Conservation (phyloP, 495 filamentous ascomycete species). For the Evernia prunastri region DNA sequence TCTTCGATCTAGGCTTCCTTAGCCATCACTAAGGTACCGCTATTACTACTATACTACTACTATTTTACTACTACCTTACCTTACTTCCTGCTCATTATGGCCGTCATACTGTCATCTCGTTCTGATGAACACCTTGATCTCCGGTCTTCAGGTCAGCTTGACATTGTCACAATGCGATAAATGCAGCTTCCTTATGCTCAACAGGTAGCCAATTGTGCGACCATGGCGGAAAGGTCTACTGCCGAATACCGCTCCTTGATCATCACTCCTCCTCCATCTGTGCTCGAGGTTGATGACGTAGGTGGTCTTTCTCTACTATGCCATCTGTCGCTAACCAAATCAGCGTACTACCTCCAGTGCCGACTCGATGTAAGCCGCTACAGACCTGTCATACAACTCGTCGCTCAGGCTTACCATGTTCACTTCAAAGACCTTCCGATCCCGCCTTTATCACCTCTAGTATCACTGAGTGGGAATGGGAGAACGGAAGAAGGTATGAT, state of each 20-base stretch:
- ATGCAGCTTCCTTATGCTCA: conserved; percentile 1
- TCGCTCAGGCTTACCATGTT: conserved; percentile 1
- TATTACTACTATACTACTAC: too few relatives aligned
- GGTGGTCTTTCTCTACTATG: background rate
- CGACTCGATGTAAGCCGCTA: conserved; percentile 17
- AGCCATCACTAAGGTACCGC: too few relatives aligned
- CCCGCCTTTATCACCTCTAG: conserved; percentile 41
- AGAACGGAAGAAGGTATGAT: conserved; percentile 45
- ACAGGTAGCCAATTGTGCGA: background rate
- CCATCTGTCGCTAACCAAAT: conserved; percentile 8
- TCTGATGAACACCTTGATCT: background rate
- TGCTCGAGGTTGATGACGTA: conserved; percentile 27
- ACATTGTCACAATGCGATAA: conserved; percentile 9
- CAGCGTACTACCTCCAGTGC: conserved; percentile 21
- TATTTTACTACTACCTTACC: too few relatives aligned
- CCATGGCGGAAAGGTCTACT: conserved; percentile 5
- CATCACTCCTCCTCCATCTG: conserved; percentile 21
- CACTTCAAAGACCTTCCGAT: conserved; percentile 14
- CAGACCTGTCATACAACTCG: background rate
- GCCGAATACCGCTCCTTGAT: background rate
- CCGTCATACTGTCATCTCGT: too few relatives aligned
- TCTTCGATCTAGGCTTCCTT: too few relatives aligned
- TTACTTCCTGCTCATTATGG: too few relatives aligned
- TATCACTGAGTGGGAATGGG: conserved; percentile 46
- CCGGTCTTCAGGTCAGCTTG: conserved; percentile 9